Conservation (phyloP, 2,329 filamentous ascomycete species). For the Aureobasidium mangrovei region DNA sequence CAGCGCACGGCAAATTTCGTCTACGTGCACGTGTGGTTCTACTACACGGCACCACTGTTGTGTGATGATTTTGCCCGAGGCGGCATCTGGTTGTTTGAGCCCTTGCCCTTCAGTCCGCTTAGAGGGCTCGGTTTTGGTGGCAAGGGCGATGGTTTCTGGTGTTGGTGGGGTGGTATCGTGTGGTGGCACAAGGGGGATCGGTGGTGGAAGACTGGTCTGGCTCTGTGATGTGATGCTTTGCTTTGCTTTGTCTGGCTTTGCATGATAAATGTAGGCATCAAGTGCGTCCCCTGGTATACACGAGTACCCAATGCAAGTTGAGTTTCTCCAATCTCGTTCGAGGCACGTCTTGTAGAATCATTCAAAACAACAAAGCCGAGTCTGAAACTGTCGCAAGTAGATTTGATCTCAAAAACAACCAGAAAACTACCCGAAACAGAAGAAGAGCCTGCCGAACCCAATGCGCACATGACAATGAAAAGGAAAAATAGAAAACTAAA, state of each 20-base stretch:
- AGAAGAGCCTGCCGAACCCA: slow-evolving; percentile 5
- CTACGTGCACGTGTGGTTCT: slow-evolving; percentile 59
- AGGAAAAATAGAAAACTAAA: slow-evolving; percentile 1
- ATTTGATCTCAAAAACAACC: slow-evolving; percentile 1
- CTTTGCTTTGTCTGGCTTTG: not conserved
- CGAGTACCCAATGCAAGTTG: no score
- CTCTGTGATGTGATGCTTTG: slow-evolving; percentile 25
- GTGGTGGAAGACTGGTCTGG: slow-evolving; percentile 56
- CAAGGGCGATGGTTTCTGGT: slow-evolving; percentile 55
- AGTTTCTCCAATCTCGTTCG: no score
- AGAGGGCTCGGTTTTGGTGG: slow-evolving; percentile 56
- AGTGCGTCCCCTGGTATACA: no score
- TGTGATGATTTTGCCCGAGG: slow-evolving; percentile 65
- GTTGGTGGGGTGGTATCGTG: slow-evolving; percentile 51
- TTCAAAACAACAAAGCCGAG: not conserved
- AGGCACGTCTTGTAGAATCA: no score
- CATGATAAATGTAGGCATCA: not conserved
- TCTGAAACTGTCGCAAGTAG: slow-evolving; percentile 9
- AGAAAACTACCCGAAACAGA: slow-evolving; percentile 1
- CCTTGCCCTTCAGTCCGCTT: slow-evolving; percentile 66
- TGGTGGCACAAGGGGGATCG: slow-evolving; percentile 51
- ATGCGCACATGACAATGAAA: slow-evolving; percentile 10
- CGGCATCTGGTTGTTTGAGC: slow-evolving; percentile 74
- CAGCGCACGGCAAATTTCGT: slow-evolving; percentile 50
- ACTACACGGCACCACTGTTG: slow-evolving; percentile 55